Evolutionary conservation across 2,329 filamentous ascomycete genomes (phyloP).

Genomic region (Colletotrichum sublineola): DNA sequence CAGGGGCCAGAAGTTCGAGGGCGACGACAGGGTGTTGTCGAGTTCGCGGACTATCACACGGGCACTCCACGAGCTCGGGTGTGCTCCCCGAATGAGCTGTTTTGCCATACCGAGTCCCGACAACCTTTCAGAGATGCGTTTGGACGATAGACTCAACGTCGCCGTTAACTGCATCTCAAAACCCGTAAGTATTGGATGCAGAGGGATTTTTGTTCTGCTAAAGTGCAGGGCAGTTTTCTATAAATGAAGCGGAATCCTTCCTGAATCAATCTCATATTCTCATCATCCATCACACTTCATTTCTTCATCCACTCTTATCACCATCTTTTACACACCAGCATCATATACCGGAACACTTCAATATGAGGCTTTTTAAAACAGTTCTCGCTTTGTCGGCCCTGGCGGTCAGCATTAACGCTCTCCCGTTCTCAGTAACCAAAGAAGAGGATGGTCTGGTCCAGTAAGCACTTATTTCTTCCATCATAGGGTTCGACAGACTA

Average conservation of each 20-base stretch:
- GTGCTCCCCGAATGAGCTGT: neutral
- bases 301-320: neutral
- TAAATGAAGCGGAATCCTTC: constrained; percentile 13
- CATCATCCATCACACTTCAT: constrained; percentile 7
- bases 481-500: neutral
- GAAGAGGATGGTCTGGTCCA: constrained; percentile 22
- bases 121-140: constrained; percentile 18
- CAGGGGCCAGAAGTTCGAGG: constrained; percentile 14
- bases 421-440: constrained; percentile 30
- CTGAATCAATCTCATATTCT: neutral
- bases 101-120: constrained; percentile 20
- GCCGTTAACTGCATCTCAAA: neutral
- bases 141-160: constrained; percentile 19
- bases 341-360: neutral
- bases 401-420: constrained; percentile 40
- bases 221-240: neutral
- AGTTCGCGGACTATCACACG: constrained; percentile 8
- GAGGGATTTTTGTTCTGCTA: neutral
- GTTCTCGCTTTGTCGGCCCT: constrained; percentile 35
- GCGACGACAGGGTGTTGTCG: neutral
- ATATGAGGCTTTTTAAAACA: constrained; percentile 34
- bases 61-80: constrained; percentile 9
- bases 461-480: neutral
- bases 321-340: neutral
- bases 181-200: neutral